phyloP scores from a whole-genome alignment of 177 flowering plant genomes.

The Vitis hybrid region DNA sequence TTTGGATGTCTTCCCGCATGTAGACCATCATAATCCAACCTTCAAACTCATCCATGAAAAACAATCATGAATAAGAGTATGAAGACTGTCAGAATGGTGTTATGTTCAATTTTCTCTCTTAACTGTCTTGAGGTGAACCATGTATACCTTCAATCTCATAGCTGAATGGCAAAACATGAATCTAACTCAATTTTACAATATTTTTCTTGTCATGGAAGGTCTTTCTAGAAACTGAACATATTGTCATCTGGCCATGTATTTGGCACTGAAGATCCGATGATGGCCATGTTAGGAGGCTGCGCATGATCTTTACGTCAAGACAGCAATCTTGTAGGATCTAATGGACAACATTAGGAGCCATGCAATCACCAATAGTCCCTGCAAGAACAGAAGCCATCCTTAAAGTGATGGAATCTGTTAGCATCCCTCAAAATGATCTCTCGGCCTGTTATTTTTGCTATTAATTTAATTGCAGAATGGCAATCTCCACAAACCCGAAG shows the following conservation, averaged over 20 bases:
- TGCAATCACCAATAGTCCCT: slow-evolving; percentile 46
- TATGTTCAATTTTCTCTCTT: neutral
- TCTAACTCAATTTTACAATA: neutral
- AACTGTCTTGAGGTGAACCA: neutral
- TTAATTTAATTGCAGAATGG: slow-evolving; percentile 53
- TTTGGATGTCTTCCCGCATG: too few species aligned
- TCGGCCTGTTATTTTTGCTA: slow-evolving; percentile 41
- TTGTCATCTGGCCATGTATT: neutral
- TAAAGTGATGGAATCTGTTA: slow-evolving; percentile 53
- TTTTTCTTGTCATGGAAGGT: neutral
- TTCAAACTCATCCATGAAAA: too few species aligned
- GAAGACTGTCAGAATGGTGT: neutral
- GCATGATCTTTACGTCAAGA: neutral
- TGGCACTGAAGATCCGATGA: neutral
- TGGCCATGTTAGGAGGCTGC: neutral
- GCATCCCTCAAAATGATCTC: slow-evolving; percentile 55
- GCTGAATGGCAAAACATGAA: neutral
- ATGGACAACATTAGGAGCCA: neutral
- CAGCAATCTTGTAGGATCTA: neutral
- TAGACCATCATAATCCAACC: too few species aligned
- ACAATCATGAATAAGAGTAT: too few species aligned
- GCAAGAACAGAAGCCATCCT: slow-evolving; percentile 50
- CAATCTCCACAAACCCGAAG: slow-evolving; percentile 66
- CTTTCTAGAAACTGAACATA: neutral
- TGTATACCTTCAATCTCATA: neutral